Conservation (phyloP, 2,329 filamentous ascomycete genomes). For the Aspergillus sp. region DNA sequence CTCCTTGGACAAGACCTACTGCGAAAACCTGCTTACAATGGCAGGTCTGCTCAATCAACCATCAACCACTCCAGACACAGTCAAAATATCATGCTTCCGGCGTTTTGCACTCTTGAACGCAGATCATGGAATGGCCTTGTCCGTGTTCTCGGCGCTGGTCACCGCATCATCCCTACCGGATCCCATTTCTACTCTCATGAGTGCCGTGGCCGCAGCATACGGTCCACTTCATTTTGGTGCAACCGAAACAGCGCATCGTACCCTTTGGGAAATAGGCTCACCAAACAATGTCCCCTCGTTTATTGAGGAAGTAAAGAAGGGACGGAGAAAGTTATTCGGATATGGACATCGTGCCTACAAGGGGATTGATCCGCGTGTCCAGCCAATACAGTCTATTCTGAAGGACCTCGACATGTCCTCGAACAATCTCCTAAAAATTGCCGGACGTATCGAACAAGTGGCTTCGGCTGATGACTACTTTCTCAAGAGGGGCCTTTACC, state of each 20-base stretch:
- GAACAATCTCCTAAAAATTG: constrained; percentile 21
- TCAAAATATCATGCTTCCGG: constrained; percentile 48
- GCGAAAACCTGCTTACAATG: constrained; percentile 56
- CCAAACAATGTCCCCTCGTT: constrained; percentile 27
- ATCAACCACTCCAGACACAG: constrained; percentile 49
- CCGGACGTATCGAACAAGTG: constrained; percentile 24
- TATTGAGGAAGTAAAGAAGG: constrained; percentile 26
- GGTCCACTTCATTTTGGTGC: constrained; percentile 61
- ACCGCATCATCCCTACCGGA: constrained; percentile 57
- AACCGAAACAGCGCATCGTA: constrained; percentile 54
- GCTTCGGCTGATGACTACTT: constrained; percentile 29
- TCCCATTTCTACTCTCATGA: constrained; percentile 52
- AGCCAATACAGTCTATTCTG: constrained; percentile 23
- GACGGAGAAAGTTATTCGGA: constrained; percentile 27
- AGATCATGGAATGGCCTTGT: constrained; percentile 60
- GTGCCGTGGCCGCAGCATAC: constrained; percentile 54
- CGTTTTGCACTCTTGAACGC: constrained; percentile 56
- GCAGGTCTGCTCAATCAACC: constrained; percentile 50
- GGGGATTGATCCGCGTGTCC: constrained; percentile 26
- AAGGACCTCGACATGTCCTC: constrained; percentile 15
- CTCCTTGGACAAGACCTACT: constrained; percentile 46
- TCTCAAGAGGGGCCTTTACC: constrained; percentile 31
- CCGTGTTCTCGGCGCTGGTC: constrained; percentile 55
- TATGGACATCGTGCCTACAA: constrained; percentile 34
- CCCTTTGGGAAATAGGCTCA: constrained; percentile 19